Evolutionary conservation across 2,329 filamentous ascomycete genomes (phyloP).

Genomic region (Fusarium bulbicola): DNA sequence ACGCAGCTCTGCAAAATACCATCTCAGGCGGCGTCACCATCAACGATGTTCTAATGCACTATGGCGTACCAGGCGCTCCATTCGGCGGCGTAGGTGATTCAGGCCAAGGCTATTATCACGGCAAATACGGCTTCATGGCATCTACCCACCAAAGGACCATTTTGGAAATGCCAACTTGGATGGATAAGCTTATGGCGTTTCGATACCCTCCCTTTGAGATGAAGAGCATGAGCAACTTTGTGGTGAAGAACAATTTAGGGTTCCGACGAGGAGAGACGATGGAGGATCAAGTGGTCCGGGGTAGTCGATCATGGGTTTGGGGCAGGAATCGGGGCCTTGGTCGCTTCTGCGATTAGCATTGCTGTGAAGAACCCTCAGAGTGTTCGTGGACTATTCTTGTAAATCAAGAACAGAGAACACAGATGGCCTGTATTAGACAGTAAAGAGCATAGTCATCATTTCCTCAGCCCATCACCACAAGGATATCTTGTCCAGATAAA

Average conservation of each 20-base stretch:
- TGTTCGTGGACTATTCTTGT: accelerated
- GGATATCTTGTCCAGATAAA: accelerated
- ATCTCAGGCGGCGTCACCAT: constrained; percentile 53
- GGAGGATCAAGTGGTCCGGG: not conserved
- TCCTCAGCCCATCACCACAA: not conserved
- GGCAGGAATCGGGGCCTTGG: not conserved
- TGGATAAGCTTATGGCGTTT: constrained; percentile 14
- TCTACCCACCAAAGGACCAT: constrained; percentile 46
- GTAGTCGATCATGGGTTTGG: not conserved
- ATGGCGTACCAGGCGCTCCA: constrained; percentile 49
- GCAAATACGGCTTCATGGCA: constrained; percentile 51
- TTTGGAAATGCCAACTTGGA: constrained; percentile 41
- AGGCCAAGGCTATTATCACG: constrained; percentile 56
- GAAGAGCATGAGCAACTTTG: not conserved
- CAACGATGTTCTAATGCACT: constrained; percentile 54
- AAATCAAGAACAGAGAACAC: not conserved
- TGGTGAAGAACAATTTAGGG: not conserved
- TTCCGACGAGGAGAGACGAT: not conserved
- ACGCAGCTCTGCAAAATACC: not conserved
- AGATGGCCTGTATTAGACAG: not conserved
- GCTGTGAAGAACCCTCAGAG: accelerated
- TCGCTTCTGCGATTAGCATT: not conserved
- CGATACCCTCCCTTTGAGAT: not conserved
- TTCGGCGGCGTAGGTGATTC: constrained; percentile 58
- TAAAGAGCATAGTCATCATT: not conserved